These are phyloP conservation scores for Astraeus odoratus DNA, from an alignment of 768 basidiomycete genomes.

Conservation along the genomic window DNA sequence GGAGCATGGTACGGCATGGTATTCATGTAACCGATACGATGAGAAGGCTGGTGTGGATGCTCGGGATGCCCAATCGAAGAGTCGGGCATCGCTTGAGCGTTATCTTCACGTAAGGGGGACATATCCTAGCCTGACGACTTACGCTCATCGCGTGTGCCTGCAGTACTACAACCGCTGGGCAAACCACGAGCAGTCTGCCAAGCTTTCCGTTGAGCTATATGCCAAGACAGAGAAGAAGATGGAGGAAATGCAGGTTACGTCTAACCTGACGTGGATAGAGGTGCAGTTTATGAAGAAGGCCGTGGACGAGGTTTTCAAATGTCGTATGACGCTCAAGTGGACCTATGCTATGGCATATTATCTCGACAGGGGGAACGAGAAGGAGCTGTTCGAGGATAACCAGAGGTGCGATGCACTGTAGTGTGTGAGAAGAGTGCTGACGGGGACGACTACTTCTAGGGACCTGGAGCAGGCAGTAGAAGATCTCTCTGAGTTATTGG, in stretches of 20 bases:
- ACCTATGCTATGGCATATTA: slow-evolving; percentile 99
- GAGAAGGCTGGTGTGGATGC: slow-evolving; percentile 85
- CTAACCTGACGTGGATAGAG: slow-evolving; percentile 94
- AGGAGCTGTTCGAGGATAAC: slow-evolving; percentile 95
- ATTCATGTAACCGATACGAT: slow-evolving; percentile 96
- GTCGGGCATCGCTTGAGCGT: slow-evolving; percentile 85
- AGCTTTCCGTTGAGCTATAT: slow-evolving; percentile 88
- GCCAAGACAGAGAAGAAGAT: slow-evolving; percentile 99
- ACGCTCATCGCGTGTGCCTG: slow-evolving; percentile 1
- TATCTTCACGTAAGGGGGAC: slow-evolving; percentile 79
- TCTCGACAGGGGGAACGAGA: slow-evolving; percentile 82
- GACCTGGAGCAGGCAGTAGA: slow-evolving; percentile 95
- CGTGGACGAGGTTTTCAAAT: slow-evolving; percentile 83
- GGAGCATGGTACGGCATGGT: slow-evolving; percentile 96
- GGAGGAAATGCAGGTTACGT: slow-evolving; percentile 97
- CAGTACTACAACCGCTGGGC: slow-evolving; percentile 99
- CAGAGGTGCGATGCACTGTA: slow-evolving; percentile 55
- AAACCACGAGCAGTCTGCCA: slow-evolving; percentile 99
- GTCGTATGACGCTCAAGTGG: slow-evolving; percentile 97
- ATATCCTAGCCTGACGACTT: not conserved
- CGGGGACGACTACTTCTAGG: slow-evolving; percentile 31
- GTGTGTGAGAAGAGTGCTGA: not conserved
- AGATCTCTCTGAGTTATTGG: slow-evolving; percentile 86
- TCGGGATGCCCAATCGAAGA: slow-evolving; percentile 86
- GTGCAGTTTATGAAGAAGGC: slow-evolving; percentile 99